phyloP scores from a whole-genome alignment of 2,329 filamentous ascomycete genomes.

The Nannizziopsis barbatae region DNA sequence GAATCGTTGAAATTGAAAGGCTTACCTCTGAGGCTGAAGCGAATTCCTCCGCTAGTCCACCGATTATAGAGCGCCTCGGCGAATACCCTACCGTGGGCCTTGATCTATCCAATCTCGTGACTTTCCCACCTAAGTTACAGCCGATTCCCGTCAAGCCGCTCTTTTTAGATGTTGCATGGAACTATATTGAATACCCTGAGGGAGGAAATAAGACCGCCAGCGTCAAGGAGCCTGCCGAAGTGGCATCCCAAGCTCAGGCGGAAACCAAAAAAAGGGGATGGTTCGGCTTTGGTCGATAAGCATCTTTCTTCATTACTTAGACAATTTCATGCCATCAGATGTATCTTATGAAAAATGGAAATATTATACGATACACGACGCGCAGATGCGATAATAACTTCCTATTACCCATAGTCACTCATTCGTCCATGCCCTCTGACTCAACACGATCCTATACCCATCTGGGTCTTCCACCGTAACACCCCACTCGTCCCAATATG shows the following conservation, averaged over 20 bases:
- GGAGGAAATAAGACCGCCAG: slow-evolving; percentile 28
- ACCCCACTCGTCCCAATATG: slow-evolving; percentile 38
- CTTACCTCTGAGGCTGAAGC: slow-evolving; percentile 42
- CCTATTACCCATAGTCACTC: not conserved
- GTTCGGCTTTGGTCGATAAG: slow-evolving; percentile 56
- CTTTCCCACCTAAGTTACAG: slow-evolving; percentile 73
- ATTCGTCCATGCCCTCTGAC: slow-evolving; percentile 8
- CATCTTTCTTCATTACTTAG: not conserved
- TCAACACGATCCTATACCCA: slow-evolving; percentile 37
- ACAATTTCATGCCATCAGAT: not conserved
- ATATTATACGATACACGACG: not conserved
- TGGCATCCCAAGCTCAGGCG: slow-evolving; percentile 33
- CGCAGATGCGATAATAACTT: not conserved
- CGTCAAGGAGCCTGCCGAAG: slow-evolving; percentile 19
- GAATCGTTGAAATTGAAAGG: slow-evolving; percentile 70
- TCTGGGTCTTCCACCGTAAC: slow-evolving; percentile 39
- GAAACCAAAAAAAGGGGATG: slow-evolving; percentile 60
- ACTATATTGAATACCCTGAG: slow-evolving; percentile 86
- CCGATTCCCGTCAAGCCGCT: slow-evolving; percentile 85
- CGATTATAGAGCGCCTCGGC: slow-evolving; percentile 62
- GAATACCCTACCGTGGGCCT: slow-evolving; percentile 62
- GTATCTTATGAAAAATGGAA: not conserved
- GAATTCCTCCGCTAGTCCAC: slow-evolving; percentile 36
- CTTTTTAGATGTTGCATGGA: slow-evolving; percentile 94
- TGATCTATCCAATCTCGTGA: slow-evolving; percentile 69